Evolutionary conservation across 495 filamentous ascomycete species (phyloP), one percentile per base, ranked within the genome.

Genomic region (Xylaria palmicola): DNA sequence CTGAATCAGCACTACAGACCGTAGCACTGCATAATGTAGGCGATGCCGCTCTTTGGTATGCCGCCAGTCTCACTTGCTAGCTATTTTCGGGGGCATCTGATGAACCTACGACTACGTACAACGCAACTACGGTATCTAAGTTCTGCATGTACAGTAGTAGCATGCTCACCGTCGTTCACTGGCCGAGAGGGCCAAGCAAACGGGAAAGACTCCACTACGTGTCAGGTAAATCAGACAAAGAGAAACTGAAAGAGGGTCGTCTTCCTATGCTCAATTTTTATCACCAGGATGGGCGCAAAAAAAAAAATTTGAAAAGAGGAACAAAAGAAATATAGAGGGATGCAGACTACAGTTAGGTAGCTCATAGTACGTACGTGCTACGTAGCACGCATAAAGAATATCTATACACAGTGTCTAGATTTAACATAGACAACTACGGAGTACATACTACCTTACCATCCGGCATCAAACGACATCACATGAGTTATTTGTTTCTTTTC

Each of bases 1-100:
- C 39, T 44, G 53, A 56, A 43, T 56, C 37, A 56, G 53, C 53
- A 34, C 53, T 56, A 44, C 39, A 44, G 10, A 32, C 20, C 44
- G 52, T 43, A 27, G 17, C 17, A 30, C 51, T 41, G 32, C 34
- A 37, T 55, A 34, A 34, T 19, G 48, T 51, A 51, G 29, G 13
- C 48, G 17, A n/a, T 55, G 10, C 51, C 36, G 51, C 51, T 41
- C 30, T 43, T 41, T 55, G n/a, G 51, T 39, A 53, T 53, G 32
- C 32, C 15, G 32, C 32, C 30, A 52, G 47, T 53, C 50, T 39
- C 20, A 53, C 50, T n/a, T 15, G 2, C 22, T 6, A 53, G 17
- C 50, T 53, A 53, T 53, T 53, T 53, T 53, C 12, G 32, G 50
- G 20, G 3, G 30, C 24, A 22, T 37, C 10, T 37, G 30, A 53